These are phyloP conservation scores for Tolypocladium paradoxum DNA, from an alignment of 2,329 filamentous ascomycete genomes.

Conservation along the genomic window DNA sequence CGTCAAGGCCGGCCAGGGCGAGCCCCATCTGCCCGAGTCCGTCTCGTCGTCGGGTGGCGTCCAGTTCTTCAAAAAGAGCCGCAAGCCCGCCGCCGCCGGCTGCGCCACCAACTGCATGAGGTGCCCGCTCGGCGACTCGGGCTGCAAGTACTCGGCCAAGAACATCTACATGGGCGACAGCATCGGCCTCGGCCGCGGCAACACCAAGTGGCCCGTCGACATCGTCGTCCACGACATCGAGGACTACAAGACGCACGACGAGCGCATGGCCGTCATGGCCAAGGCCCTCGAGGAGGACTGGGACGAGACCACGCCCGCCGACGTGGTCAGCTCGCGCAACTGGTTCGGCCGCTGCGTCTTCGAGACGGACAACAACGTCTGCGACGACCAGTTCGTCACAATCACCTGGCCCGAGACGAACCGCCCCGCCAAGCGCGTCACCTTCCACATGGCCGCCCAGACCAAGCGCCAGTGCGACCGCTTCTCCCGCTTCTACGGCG, in stretches of 20 bases:
- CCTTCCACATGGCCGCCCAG: constrained; percentile 89
- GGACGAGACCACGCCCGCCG: constrained; percentile 32
- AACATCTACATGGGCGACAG: constrained; percentile 68
- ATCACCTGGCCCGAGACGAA: constrained; percentile 69
- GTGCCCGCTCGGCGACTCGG: constrained; percentile 54
- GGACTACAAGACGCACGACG: constrained; percentile 46
- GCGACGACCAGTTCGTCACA: constrained; percentile 84
- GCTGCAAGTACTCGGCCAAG: constrained; percentile 78
- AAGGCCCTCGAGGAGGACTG: constrained; percentile 42
- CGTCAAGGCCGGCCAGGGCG: constrained; percentile 26
- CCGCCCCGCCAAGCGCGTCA: constrained; percentile 69
- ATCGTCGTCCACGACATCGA: constrained; percentile 92
- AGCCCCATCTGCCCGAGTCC: constrained; percentile 61
- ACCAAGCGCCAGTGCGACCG: constrained; percentile 81
- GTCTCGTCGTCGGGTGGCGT: constrained; percentile 69
- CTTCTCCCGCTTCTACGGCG: constrained; percentile 77
- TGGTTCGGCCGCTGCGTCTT: constrained; percentile 96
- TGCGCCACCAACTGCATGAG: constrained; percentile 76
- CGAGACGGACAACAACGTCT: constrained; percentile 86
- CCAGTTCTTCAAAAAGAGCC: constrained; percentile 63
- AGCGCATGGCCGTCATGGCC: constrained; percentile 28
- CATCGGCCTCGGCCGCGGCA: constrained; percentile 50
- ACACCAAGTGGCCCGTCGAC: constrained; percentile 70
- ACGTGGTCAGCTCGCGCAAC: constrained; percentile 40
- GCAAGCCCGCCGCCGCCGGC: constrained; percentile 68